Conservation (phyloP, 1,139 yeast species). For the Wickerhamiella pararugosa region DNA sequence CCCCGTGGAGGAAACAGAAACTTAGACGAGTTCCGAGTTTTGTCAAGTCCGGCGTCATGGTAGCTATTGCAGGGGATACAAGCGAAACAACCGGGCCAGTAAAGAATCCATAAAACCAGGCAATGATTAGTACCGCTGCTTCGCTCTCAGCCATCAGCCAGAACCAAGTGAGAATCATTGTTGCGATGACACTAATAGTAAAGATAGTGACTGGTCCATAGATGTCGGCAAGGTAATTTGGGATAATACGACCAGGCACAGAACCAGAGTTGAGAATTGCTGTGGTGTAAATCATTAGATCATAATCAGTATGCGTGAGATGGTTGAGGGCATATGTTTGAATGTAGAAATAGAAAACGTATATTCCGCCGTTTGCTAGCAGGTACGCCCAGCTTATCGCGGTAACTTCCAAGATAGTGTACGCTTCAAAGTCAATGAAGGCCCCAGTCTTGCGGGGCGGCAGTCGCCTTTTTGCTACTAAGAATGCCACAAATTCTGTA, state of each 20-base stretch:
- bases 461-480: constrained; percentile 17
- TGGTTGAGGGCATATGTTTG: constrained; percentile 20
- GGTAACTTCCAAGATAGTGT: constrained; percentile 22
- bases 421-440: constrained; percentile 19
- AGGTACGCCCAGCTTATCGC: constrained; percentile 19
- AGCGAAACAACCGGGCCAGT: constrained; percentile 32
- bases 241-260: constrained; percentile 35
- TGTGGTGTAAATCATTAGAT: constrained; percentile 23
- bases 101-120: constrained; percentile 36
- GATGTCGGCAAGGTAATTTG: constrained; percentile 34
- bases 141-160: constrained; percentile 26
- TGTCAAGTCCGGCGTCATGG: constrained; percentile 35
- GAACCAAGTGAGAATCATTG: constrained; percentile 21
- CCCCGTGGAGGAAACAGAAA: constrained; percentile 40
- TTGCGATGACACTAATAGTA: constrained; percentile 19
- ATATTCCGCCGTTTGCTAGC: constrained; percentile 24
- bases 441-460: constrained; percentile 23
- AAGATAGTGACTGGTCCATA: constrained; percentile 34
- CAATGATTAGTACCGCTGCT: constrained; percentile 16
- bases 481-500: constrained; percentile 15
- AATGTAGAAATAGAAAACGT: constrained; percentile 25
- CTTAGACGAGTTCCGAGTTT: constrained; percentile 37
- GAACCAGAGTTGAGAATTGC: constrained; percentile 39
- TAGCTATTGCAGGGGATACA: constrained; percentile 31
- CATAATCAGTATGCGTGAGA: constrained; percentile 3